Percentiles rank a stretch among this genome's conserved stretches.
Conservation (phyloP, 2,329 filamentous ascomycete genomes). For the Aspergillus quadrilineatus region DNA sequence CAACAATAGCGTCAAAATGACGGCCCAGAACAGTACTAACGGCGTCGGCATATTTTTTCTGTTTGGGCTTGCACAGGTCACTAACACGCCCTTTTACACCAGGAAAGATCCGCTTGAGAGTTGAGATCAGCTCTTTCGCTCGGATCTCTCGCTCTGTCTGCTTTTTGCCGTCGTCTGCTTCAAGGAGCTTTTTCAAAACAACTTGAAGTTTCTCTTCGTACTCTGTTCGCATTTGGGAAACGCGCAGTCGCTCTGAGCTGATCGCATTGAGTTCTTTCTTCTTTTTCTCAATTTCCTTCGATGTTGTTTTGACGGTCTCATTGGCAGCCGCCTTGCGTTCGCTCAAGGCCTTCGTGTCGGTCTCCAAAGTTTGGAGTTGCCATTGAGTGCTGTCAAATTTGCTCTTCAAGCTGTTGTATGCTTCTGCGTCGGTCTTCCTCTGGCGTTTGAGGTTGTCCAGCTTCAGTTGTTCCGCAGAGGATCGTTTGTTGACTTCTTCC, state of each 20-base stretch:
- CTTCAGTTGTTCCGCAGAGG: constrained; percentile 76
- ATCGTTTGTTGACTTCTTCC: constrained; percentile 79
- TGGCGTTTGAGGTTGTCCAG: constrained; percentile 85
- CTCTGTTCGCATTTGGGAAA: constrained; percentile 79
- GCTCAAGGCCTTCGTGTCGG: constrained; percentile 67
- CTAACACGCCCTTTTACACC: constrained; percentile 88
- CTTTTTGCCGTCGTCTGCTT: constrained; percentile 79
- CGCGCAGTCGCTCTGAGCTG: constrained; percentile 77
- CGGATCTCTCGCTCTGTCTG: constrained; percentile 79
- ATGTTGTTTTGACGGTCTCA: constrained; percentile 63
- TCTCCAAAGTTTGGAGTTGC: constrained; percentile 69
- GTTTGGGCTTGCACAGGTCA: constrained; percentile 90
- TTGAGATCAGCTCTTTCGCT: constrained; percentile 78
- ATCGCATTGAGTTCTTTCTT: constrained; percentile 87
- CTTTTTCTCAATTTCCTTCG: constrained; percentile 76
- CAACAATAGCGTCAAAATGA: constrained; percentile 91
- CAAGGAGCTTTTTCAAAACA: constrained; percentile 73
- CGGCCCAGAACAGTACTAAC: constrained; percentile 88
- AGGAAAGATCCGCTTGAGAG: constrained; percentile 85
- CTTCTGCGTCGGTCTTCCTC: constrained; percentile 86
- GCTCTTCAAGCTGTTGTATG: constrained; percentile 81
- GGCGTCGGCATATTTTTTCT: constrained; percentile 93
- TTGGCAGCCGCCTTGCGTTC: constrained; percentile 67
- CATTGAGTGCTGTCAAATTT: constrained; percentile 79
- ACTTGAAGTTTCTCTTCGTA: constrained; percentile 89